phyloP scores from a whole-genome alignment of 179 eudicot genomes.

The Beta lomatogona region DNA sequence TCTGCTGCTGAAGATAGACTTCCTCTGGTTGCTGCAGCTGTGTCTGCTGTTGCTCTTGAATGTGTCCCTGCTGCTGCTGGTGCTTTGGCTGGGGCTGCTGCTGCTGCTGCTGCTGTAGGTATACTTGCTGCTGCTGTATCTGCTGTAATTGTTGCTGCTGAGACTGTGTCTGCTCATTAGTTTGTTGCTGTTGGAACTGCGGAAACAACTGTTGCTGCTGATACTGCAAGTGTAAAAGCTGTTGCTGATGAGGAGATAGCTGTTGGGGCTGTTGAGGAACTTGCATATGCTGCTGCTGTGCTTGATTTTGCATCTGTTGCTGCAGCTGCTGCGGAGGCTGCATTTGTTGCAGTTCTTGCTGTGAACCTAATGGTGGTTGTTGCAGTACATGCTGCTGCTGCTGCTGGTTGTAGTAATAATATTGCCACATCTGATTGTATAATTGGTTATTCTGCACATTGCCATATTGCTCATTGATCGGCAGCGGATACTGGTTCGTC shows the following conservation, averaged over 20 bases:
- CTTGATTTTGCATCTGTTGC: conserved; percentile 26
- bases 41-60: conserved; percentile 41
- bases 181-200: conserved; percentile 40
- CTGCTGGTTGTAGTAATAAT: conserved; percentile 48
- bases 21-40: conserved; percentile 23
- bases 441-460: conserved; percentile 41
- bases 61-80: conserved; percentile 36
- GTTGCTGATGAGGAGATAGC: conserved; percentile 34
- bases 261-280: conserved; percentile 35
- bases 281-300: conserved; percentile 36
- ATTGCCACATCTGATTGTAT: conserved; percentile 59
- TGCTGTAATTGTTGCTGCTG: conserved; percentile 39
- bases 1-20: conserved; percentile 12
- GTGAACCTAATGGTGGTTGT: conserved; percentile 38
- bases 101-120: conserved; percentile 29
- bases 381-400: conserved; percentile 55
- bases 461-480: conserved; percentile 41
- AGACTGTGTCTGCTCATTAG: conserved; percentile 21
- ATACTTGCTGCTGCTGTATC: conserved; percentile 34
- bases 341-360: conserved; percentile 39
- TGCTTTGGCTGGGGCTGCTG: conserved; percentile 31
- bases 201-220: conserved; percentile 40
- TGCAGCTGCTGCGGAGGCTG: conserved; percentile 39
- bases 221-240: conserved; percentile 25
- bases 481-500: conserved; percentile 41